These are phyloP conservation scores for Melampsora medusae DNA, from an alignment of 1,284 basidiomycete genomes.

Conservation along the genomic window DNA sequence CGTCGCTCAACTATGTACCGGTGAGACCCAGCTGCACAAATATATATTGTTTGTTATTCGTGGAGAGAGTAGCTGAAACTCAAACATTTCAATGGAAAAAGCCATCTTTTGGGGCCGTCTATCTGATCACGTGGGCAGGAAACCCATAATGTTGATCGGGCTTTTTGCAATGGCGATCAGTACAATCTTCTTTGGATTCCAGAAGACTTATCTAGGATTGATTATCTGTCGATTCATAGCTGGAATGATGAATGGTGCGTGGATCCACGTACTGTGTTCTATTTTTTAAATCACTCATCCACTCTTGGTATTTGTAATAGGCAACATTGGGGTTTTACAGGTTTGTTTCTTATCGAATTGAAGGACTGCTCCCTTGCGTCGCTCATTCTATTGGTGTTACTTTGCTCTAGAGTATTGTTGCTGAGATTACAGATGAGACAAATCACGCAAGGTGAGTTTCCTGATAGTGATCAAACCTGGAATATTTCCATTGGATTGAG, in stretches of 20 bases:
- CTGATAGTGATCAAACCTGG: too few relatives aligned
- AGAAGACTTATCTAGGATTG: conserved; percentile 35
- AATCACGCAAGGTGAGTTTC: conserved; percentile 25
- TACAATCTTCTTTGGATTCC: conserved; percentile 28
- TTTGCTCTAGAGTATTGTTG: conserved; percentile 23
- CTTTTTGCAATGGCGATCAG: conserved; percentile 45
- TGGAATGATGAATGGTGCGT: conserved; percentile 44
- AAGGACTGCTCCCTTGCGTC: too few relatives aligned
- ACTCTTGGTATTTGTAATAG: not conserved
- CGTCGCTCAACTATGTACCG: conserved; percentile 37
- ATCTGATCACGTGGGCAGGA: conserved; percentile 29
- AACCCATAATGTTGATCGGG: conserved; percentile 47
- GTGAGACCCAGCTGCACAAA: not conserved
- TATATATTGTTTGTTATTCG: too few relatives aligned
- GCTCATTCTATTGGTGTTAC: too few relatives aligned
- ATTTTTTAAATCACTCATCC: too few relatives aligned
- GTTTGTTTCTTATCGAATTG: not conserved
- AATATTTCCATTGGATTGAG: too few relatives aligned
- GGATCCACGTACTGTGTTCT: too few relatives aligned
- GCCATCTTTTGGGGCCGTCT: conserved; percentile 48
- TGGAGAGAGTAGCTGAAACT: too few relatives aligned
- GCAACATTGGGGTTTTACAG: conserved; percentile 34
- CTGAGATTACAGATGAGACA: conserved; percentile 35
- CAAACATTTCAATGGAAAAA: not conserved
- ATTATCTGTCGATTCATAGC: conserved; percentile 31